phyloP scores from a whole-genome alignment of 768 basidiomycete genomes.

The Leccinum subgranulosum region DNA sequence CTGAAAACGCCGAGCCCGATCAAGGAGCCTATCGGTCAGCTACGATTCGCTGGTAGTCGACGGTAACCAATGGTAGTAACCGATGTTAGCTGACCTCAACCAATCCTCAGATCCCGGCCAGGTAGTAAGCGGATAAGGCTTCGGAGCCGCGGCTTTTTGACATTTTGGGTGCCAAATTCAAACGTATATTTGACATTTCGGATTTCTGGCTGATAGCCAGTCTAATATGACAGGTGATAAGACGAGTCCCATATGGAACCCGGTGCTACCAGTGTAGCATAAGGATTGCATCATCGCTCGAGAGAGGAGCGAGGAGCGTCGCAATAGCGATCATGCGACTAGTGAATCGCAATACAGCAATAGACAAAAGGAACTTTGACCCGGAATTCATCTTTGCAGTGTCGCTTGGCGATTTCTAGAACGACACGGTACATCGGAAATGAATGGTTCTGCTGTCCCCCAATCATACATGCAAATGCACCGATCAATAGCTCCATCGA shows the following conservation, averaged over 20 bases:
- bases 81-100: no score
- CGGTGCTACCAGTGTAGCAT: background rate
- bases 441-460: conserved; percentile 1
- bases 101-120: background rate
- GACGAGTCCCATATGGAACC: background rate
- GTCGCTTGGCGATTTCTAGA: background rate
- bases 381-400: background rate
- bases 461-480: background rate
- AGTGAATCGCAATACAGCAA: background rate
- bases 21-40: background rate
- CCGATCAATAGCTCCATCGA: background rate
- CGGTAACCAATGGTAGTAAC: no score
- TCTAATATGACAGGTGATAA: background rate
- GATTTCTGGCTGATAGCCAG: background rate
- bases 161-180: background rate
- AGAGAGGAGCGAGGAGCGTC: background rate
- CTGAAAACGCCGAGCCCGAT: background rate
- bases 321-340: background rate
- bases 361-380: background rate
- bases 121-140: background rate
- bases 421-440: conserved; percentile 1
- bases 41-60: no score
- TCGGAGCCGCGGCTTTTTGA: background rate
- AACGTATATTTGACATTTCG: background rate
- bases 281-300: background rate